phyloP scores from a whole-genome alignment of 1,139 yeast species.

The Candida sp. region DNA sequence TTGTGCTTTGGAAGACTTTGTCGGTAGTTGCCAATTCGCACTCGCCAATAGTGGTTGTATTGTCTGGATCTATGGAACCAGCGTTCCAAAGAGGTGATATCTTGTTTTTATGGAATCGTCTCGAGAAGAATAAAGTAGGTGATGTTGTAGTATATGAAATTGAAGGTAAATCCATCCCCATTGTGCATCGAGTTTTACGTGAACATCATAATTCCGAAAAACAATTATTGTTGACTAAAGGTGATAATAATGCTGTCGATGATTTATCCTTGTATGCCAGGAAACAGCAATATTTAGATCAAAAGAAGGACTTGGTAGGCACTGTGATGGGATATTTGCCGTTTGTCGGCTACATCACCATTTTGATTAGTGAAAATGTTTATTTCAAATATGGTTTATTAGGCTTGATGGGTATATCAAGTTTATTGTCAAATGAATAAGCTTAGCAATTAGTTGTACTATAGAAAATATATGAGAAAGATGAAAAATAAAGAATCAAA shows the following conservation, averaged over 20 bases:
- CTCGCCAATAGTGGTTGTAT: slow-evolving; percentile 94
- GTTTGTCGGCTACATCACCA: slow-evolving; percentile 87
- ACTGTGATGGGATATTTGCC: slow-evolving; percentile 92
- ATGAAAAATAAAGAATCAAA: no score
- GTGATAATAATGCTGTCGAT: slow-evolving; percentile 93
- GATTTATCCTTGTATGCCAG: slow-evolving; percentile 83
- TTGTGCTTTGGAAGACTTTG: slow-evolving; percentile 86
- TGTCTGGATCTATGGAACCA: slow-evolving; percentile 99
- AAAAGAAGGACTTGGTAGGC: slow-evolving; percentile 78
- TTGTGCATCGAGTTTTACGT: slow-evolving; percentile 91
- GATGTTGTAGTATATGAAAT: slow-evolving; percentile 96
- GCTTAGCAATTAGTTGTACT: slow-evolving; percentile 17
- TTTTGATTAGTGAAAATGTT: slow-evolving; percentile 84
- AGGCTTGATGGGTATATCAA: slow-evolving; percentile 62
- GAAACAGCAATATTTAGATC: slow-evolving; percentile 72
- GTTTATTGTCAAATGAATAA: slow-evolving; percentile 48
- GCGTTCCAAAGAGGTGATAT: slow-evolving; percentile 99
- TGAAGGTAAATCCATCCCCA: slow-evolving; percentile 78
- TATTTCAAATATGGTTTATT: slow-evolving; percentile 71
- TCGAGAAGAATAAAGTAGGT: slow-evolving; percentile 69
- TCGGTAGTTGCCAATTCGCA: slow-evolving; percentile 78
- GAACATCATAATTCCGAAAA: slow-evolving; percentile 61
- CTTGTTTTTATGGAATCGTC: slow-evolving; percentile 86
- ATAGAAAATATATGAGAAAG: background rate
- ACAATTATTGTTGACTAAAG: slow-evolving; percentile 86